Percentiles rank a stretch among this genome's conserved stretches.
Conservation (phyloP, 2,329 filamentous ascomycete species). For the Zopfia rhizophila region DNA sequence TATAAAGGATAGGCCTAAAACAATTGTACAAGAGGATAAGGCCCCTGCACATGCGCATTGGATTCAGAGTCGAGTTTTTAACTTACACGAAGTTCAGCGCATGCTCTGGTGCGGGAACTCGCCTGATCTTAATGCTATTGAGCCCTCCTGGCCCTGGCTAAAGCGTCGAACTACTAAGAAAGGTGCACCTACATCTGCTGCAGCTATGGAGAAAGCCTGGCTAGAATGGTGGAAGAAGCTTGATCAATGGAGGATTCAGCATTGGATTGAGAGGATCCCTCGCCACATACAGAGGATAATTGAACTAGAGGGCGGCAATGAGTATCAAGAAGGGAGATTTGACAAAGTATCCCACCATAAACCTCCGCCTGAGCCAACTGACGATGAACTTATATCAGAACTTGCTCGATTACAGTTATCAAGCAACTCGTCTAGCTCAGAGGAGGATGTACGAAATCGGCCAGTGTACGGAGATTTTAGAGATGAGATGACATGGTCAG, state of each 20-base stretch:
- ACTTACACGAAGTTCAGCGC: neutral
- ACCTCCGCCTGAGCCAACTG: neutral
- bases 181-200: constrained; percentile 11
- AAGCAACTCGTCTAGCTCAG: neutral
- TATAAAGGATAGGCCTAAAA: neutral
- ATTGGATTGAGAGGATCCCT: constrained; percentile 25
- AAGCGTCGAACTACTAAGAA: constrained; percentile 23
- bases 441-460: neutral
- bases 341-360: neutral
- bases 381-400: too few species aligned
- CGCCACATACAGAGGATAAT: constrained; percentile 25
- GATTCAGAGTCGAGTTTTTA: neutral
- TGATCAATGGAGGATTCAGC: constrained; percentile 19
- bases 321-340: constrained; percentile 25
- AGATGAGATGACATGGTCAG: neutral
- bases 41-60: constrained; percentile 4
- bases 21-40: constrained; percentile 11
- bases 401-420: neutral
- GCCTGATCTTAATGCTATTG: constrained; percentile 22
- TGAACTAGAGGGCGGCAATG: constrained; percentile 19
- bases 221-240: constrained; percentile 15
- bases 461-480: neutral
- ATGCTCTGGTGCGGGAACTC: constrained; percentile 22
- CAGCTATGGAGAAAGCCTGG: constrained; percentile 9
- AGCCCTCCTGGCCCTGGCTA: constrained; percentile 16